Evolutionary conservation across 2,329 filamentous ascomycete species (phyloP).

Genomic region (Aspergillus neotritici): DNA sequence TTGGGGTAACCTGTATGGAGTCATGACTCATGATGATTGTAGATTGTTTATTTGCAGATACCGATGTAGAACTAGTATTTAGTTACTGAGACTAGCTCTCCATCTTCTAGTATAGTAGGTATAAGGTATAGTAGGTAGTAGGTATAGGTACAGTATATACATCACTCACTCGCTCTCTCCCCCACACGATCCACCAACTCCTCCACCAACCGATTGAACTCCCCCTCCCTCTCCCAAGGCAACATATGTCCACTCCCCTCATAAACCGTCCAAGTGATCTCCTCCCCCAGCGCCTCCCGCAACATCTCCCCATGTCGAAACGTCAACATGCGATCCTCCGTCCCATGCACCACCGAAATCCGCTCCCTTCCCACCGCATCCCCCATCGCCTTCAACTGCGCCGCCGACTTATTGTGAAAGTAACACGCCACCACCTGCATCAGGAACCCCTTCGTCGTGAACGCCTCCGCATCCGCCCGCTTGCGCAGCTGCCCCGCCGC

Average conservation of each 20-base stretch:
- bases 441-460: slow-evolving; percentile 63
- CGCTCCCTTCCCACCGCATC: slow-evolving; percentile 65
- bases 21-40: too few relatives aligned
- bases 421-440: slow-evolving; percentile 72
- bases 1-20: too few relatives aligned
- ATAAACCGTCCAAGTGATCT: slow-evolving; percentile 50
- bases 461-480: slow-evolving; percentile 54
- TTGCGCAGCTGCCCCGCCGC: slow-evolving; percentile 74
- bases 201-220: slow-evolving; percentile 62
- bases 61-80: too few relatives aligned
- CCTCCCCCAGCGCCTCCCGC: slow-evolving; percentile 60
- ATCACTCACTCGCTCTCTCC: too few relatives aligned
- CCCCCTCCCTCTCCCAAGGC: slow-evolving; percentile 62
- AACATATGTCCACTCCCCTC: slow-evolving; percentile 71
- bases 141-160: too few relatives aligned
- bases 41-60: too few relatives aligned
- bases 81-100: too few relatives aligned
- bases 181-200: slow-evolving; percentile 43
- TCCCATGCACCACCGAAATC: slow-evolving; percentile 74
- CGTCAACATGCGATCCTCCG: slow-evolving; percentile 70
- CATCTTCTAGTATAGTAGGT: too few relatives aligned
- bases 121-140: too few relatives aligned
- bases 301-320: slow-evolving; percentile 64
- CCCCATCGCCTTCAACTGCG: slow-evolving; percentile 60
- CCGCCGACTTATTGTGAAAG: slow-evolving; percentile 69